A percentile compares a stretch with the other conserved stretches of the same genome.
Evolutionary conservation across 805 yeast genomes (phyloP).

Genomic region (Metschnikowia koreensis): DNA sequence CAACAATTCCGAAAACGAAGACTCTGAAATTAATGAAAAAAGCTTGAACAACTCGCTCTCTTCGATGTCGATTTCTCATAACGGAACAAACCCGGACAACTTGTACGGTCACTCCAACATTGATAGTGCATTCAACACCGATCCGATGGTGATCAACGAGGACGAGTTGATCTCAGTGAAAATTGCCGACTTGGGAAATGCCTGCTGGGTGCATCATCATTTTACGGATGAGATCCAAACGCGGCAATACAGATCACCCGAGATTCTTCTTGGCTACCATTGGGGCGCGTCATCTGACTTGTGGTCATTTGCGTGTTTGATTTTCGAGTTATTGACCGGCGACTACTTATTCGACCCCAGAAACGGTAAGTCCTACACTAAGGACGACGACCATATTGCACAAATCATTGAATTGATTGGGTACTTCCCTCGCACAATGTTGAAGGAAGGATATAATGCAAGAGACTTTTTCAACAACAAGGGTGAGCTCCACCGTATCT

Average conservation of each 20-base stretch:
- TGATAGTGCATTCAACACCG: conserved; percentile 4
- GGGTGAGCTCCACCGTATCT: conserved; percentile 43
- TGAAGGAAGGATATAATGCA: conserved; percentile 34
- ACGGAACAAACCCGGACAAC: conserved; percentile 20
- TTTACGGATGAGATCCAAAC: conserved; percentile 70
- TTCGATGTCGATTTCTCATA: conserved; percentile 39
- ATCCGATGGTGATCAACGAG: conserved; percentile 26
- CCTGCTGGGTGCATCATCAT: conserved; percentile 62
- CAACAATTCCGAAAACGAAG: conserved; percentile 18
- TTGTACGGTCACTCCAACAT: conserved; percentile 10
- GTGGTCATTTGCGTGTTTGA: conserved; percentile 59
- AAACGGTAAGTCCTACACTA: conserved; percentile 44
- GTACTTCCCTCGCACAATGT: conserved; percentile 39
- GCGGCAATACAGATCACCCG: conserved; percentile 66
- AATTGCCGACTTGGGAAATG: conserved; percentile 70
- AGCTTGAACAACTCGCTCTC: conserved; percentile 38
- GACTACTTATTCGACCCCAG: conserved; percentile 64
- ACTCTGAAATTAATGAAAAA: conserved; percentile 20
- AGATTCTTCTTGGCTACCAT: conserved; percentile 51
- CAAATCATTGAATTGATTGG: conserved; percentile 57
- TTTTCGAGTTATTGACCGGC: conserved; percentile 60
- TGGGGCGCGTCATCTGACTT: conserved; percentile 67
- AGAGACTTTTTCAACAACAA: conserved; percentile 21
- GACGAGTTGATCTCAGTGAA: conserved; percentile 54
- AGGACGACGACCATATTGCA: conserved; percentile 63